Evolutionary conservation across 2,329 filamentous ascomycete genomes (phyloP).

Genomic region (Thelonectria discophora): DNA sequence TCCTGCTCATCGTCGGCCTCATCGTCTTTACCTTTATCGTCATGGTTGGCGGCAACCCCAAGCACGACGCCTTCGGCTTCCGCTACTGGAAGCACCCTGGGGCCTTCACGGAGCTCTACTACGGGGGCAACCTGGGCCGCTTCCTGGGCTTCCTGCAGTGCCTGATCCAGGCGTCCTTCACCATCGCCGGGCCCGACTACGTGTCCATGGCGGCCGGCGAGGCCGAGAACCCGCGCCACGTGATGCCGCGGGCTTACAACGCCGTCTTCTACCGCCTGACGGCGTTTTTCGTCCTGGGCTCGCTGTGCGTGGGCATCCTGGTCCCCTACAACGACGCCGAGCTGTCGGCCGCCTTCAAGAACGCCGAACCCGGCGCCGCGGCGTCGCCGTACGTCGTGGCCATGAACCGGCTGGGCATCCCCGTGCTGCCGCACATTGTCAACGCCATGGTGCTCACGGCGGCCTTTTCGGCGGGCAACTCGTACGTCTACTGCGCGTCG

Average conservation of each 20-base stretch:
- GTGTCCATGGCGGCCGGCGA: constrained; percentile 76
- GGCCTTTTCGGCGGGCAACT: constrained; percentile 74
- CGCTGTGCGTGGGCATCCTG: constrained; percentile 75
- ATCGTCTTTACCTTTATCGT: constrained; percentile 82
- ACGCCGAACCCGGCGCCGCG: constrained; percentile 71
- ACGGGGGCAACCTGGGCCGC: constrained; percentile 70
- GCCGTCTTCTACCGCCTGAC: constrained; percentile 82
- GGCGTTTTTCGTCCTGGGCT: constrained; percentile 78
- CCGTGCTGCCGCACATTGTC: constrained; percentile 73
- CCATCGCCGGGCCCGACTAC: constrained; percentile 74
- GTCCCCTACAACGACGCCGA: constrained; percentile 74
- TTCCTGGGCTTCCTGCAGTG: constrained; percentile 82
- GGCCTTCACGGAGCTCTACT: constrained; percentile 73
- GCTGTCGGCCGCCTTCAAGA: constrained; percentile 67
- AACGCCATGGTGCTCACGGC: constrained; percentile 77
- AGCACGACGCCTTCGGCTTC: constrained; percentile 77
- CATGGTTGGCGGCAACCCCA: constrained; percentile 84
- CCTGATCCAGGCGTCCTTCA: constrained; percentile 75
- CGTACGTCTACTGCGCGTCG: constrained; percentile 70
- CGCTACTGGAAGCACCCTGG: constrained; percentile 73
- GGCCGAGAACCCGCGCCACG: constrained; percentile 72
- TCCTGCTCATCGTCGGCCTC: constrained; percentile 75
- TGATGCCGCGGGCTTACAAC: constrained; percentile 79
- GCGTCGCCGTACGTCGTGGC: constrained; percentile 74
- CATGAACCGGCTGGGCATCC: constrained; percentile 72